These are phyloP conservation scores for Blepharisma japonicum DNA, from an alignment of 73 alveolate species.

Conservation along the genomic window DNA sequence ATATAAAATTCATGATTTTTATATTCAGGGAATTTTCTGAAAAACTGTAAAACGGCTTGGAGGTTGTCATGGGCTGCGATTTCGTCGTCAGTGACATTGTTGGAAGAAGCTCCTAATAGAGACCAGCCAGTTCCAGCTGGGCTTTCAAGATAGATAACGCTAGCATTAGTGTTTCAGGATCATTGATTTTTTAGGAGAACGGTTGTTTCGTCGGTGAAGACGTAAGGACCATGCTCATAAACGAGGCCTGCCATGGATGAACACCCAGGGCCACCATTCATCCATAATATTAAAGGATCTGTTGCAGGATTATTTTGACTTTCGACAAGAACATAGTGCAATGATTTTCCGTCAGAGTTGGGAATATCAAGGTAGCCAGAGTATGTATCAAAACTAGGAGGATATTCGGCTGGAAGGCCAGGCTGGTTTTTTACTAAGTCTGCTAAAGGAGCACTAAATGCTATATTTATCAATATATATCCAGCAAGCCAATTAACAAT, in stretches of 20 bases:
- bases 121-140: conserved; percentile 88
- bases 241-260: conserved; percentile 82
- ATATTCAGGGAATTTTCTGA: conserved; percentile 64
- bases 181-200: conserved; percentile 54
- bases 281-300: conserved; percentile 79
- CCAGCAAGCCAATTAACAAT: no score
- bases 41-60: conserved; percentile 62
- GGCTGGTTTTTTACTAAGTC: no score
- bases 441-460: no score
- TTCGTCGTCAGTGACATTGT: conserved; percentile 31
- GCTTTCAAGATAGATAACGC: conserved; percentile 70
- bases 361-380: conserved; percentile 12
- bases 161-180: conserved; percentile 75
- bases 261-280: conserved; percentile 97
- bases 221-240: conserved; percentile 86
- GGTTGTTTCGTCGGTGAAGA: conserved; percentile 45
- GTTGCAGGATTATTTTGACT: conserved; percentile 48
- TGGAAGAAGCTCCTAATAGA: background rate
- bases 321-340: conserved; percentile 58
- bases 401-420: no score
- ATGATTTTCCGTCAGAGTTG: conserved; percentile 18
- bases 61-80: conserved; percentile 69
- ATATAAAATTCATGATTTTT: conserved; percentile 75
- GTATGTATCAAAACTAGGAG: background rate
- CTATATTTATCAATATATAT: no score